Conservation (phyloP, 164 flowering plant genomes). For the Tetracentron sinense region DNA sequence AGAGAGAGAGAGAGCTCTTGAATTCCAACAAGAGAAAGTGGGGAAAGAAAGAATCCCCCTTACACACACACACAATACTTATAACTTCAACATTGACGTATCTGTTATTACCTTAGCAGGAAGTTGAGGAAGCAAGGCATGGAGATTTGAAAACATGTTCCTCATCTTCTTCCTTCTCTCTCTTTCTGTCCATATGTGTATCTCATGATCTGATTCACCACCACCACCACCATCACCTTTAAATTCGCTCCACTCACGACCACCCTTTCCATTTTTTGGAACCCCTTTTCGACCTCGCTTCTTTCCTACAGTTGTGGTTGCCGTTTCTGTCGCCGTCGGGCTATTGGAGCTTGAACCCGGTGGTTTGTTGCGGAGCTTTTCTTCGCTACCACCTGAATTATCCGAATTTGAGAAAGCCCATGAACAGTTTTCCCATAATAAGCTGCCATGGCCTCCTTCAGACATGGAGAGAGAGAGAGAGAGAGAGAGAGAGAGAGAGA, state of each 20-base stretch:
- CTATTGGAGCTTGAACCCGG: constrained; percentile 14
- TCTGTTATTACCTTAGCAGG: constrained; percentile 63
- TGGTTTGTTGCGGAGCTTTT: constrained; percentile 7
- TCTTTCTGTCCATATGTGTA: constrained; percentile 85
- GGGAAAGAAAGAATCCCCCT: background rate
- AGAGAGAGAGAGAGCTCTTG: background rate
- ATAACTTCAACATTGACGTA: background rate
- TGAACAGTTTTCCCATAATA: constrained; percentile 30
- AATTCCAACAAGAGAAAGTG: background rate
- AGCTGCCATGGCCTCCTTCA: constrained; percentile 23
- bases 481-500: constrained; percentile 14
- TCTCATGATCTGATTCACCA: constrained; percentile 56
- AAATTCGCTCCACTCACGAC: constrained; percentile 3
- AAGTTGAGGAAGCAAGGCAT: constrained; percentile 84
- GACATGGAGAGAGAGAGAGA: constrained; percentile 19
- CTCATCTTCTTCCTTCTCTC: constrained; percentile 96
- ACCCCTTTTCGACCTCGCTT: constrained; percentile 19
- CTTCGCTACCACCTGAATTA: constrained; percentile 23
- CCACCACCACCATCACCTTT: constrained; percentile 17
- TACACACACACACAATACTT: background rate
- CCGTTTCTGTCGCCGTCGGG: constrained; percentile 6
- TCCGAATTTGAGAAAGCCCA: constrained; percentile 44
- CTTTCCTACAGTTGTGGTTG: background rate
- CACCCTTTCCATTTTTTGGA: constrained; percentile 9
- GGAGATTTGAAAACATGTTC: constrained; percentile 74